Evolutionary conservation across 2,329 filamentous ascomycete genomes (phyloP), one percentile per base, ranked within the genome.

Genomic region (Colletotrichum musicola): DNA sequence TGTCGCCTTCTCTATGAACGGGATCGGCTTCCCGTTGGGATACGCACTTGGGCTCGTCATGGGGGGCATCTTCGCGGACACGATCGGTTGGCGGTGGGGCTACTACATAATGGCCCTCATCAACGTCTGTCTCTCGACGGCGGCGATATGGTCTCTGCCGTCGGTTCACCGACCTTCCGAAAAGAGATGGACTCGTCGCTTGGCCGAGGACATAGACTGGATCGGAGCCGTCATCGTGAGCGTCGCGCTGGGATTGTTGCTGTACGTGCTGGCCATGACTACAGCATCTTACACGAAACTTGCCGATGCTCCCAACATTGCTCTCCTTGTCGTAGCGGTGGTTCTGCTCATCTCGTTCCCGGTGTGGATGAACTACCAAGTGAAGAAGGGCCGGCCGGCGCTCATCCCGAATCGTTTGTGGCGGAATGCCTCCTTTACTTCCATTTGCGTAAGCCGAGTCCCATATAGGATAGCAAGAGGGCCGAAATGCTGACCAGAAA

Each of bases 391-490:
- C 2, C 80, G 81, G 6, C 85, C 88, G 14, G 88, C 88, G 0
- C 74, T 91, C 3, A 89, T 91, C 4, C 88, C 89, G 0, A 90
- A 90, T 70, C 83, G 81, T 0, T 76, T 91, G 0, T 90, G 88
- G 89, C 81, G 78, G 4, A 89, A 88, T 35, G 75, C 77, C 0
- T 77, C 84, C 2, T 91, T 90, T 70, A 85, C 86, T 0, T 81
- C 80, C 1, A 82, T 88, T 7, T 91, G 88, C 68, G 72, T 65
- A 46, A 18, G 65, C 60, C 13, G 1, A 14, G 7, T 50, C 12
- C 6, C 18, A 6, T 3, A 18, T 18, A 13, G 12, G 13, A 5
- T 27, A 16, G 2, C 12, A 6, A 2, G n/a, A 6, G 27, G 10
- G 10, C 30, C 30, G 30, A 22, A 6, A 27, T 25, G 22, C 61